These are phyloP conservation scores for Lactarius quietus DNA, from an alignment of 768 basidiomycete genomes.

Conservation along the genomic window DNA sequence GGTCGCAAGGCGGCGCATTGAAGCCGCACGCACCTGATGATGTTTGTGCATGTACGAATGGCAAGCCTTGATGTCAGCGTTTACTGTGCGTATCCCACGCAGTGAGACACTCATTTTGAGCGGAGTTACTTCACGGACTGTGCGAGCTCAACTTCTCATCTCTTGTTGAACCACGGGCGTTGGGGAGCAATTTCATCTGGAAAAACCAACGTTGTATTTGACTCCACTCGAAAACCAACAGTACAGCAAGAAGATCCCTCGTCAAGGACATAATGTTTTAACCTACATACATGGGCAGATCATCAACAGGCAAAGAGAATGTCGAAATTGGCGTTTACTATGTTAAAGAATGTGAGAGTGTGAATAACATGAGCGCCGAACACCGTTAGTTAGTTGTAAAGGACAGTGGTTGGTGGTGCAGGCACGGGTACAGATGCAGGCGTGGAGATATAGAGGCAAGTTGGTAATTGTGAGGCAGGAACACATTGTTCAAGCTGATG, in stretches of 20 bases:
- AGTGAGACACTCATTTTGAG: slow-evolving; percentile 12
- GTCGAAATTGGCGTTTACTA: background rate
- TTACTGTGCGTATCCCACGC: slow-evolving; percentile 26
- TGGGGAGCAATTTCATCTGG: background rate
- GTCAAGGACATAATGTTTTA: slow-evolving; percentile 3
- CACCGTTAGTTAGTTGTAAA: slow-evolving; percentile 11
- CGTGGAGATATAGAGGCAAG: background rate
- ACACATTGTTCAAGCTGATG: background rate
- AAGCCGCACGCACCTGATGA: slow-evolving; percentile 58
- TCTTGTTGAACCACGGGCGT: background rate
- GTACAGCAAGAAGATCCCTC: slow-evolving; percentile 1
- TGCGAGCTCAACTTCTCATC: background rate
- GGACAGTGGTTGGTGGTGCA: slow-evolving; percentile 14
- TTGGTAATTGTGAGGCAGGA: background rate
- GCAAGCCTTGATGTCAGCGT: slow-evolving; percentile 27
- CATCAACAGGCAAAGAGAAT: background rate
- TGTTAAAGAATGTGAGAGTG: slow-evolving; percentile 1
- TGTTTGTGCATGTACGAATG: slow-evolving; percentile 22
- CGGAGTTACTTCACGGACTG: background rate
- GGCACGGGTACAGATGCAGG: too few species aligned
- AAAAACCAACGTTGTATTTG: background rate
- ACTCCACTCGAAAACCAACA: background rate
- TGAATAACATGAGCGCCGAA: background rate
- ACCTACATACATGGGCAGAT: slow-evolving; percentile 8
- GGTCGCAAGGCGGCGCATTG: slow-evolving; percentile 82